Evolutionary conservation across 106 monocot genomes (phyloP), one percentile per base, ranked within the genome.

Genomic region (Hemerocallis citrina): DNA sequence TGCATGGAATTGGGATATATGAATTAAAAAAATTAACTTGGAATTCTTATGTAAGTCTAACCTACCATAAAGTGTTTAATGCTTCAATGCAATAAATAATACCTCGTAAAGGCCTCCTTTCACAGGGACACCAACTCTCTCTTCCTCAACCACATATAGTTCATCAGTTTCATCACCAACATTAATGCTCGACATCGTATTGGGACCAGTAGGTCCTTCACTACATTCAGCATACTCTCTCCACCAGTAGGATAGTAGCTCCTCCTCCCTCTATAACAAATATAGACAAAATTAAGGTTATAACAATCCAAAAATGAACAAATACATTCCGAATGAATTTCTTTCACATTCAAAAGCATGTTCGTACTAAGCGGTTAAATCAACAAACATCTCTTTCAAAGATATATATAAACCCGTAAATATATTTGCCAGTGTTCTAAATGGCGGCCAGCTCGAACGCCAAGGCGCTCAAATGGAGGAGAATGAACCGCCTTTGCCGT

Each of bases 21-120:
- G n/a, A n/a, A n/a, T n/a, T n/a, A n/a, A n/a, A n/a, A n/a, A n/a
- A n/a, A n/a, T n/a, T n/a, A n/a, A n/a, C n/a, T n/a, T n/a, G n/a
- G n/a, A n/a, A n/a, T n/a, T n/a, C n/a, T n/a, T n/a, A n/a, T n/a
- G n/a, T n/a, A n/a, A n/a, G n/a, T n/a, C n/a, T n/a, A n/a, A n/a
- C n/a, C n/a, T n/a, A n/a, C n/a, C n/a, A n/a, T n/a, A n/a, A n/a
- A n/a, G n/a, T n/a, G n/a, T n/a, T n/a, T n/a, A n/a, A 49, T 23
- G 24, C 5, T 17, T 54, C 2, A 41, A 29, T 41, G 6, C 44
- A 48, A 17, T 15, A 25, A 45, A 38, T 23, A 69, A 30, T 70
- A 98, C 98, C 98, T 98, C 98, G 74, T 98, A 98, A 57, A 98
- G 84, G 16, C 98, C 92, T 59, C 98, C 98, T 64, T 98, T 98